Percentiles rank a stretch among this genome's conserved stretches.
These are phyloP conservation scores for Naganishia friedmannii DNA, from an alignment of 768 basidiomycete species.

Conservation along the genomic window DNA sequence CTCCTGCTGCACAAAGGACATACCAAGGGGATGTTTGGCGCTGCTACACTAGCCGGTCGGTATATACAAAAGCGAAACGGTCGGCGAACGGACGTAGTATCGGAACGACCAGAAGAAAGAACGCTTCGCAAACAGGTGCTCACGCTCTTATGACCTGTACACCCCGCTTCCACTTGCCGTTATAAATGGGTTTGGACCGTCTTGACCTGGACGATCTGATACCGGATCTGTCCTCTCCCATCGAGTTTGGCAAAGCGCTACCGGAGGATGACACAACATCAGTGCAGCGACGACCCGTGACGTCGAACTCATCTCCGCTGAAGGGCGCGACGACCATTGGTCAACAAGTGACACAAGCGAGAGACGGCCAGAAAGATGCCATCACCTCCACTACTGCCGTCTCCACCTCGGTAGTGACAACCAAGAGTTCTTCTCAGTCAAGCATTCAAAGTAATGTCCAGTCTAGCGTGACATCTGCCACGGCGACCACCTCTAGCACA, in stretches of 20 bases:
- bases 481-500: background rate
- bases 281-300: background rate
- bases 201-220: background rate
- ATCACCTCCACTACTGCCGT: background rate
- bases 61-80: background rate
- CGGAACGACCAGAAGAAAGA: background rate
- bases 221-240: conserved; percentile 1
- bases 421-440: background rate
- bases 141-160: background rate
- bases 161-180: background rate
- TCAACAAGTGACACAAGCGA: background rate
- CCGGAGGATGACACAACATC: background rate
- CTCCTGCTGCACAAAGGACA: background rate
- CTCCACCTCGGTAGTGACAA: background rate
- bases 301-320: background rate
- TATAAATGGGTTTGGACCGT: background rate
- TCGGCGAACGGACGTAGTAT: background rate
- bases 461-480: background rate
- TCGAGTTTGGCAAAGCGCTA: background rate
- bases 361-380: background rate
- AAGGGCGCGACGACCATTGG: background rate
- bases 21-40: background rate
- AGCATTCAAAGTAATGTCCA: background rate
- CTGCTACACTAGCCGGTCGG: background rate
- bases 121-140: background rate